A percentile compares a stretch with the other conserved stretches of the same genome.
Conservation (phyloP, 371 early-diverging fungal genomes). For the Mortierella sp. region DNA sequence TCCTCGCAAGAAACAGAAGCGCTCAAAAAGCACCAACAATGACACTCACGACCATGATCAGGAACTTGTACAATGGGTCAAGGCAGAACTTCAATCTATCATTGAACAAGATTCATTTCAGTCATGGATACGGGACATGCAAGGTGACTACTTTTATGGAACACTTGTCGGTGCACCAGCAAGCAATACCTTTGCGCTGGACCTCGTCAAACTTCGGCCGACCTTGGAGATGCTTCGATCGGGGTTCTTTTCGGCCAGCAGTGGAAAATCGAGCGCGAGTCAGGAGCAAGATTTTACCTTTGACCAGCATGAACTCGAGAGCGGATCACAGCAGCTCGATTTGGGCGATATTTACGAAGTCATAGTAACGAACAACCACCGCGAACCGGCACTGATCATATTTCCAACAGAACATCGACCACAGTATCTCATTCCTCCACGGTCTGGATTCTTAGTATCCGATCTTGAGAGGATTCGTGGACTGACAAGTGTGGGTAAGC, state of each 20-base stretch:
- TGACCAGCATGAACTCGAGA: slow-evolving; percentile 5
- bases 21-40: slow-evolving; percentile 2
- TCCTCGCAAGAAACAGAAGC: slow-evolving; percentile 15
- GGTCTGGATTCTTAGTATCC: slow-evolving; percentile 31
- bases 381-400: slow-evolving; percentile 6
- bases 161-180: slow-evolving; percentile 22
- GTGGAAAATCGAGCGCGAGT: not conserved
- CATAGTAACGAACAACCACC: slow-evolving; percentile 8
- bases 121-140: slow-evolving; percentile 7
- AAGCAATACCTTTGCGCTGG: slow-evolving; percentile 20
- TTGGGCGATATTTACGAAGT: slow-evolving; percentile 36
- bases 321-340: slow-evolving; percentile 18
- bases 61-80: slow-evolving; percentile 23
- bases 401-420: slow-evolving; percentile 22
- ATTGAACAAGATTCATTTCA: not conserved
- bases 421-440: slow-evolving; percentile 35
- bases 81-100: slow-evolving; percentile 4
- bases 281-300: not conserved
- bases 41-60: not conserved
- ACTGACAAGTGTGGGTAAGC: slow-evolving; percentile 26
- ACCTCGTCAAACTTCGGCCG: slow-evolving; percentile 30
- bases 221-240: slow-evolving; percentile 23
- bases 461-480: slow-evolving; percentile 37
- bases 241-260: slow-evolving; percentile 16
- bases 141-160: slow-evolving; percentile 28